These are phyloP conservation scores for Globisporangium paroecandrum DNA, from an alignment of 352 stramenopile species.

Conservation along the genomic window DNA sequence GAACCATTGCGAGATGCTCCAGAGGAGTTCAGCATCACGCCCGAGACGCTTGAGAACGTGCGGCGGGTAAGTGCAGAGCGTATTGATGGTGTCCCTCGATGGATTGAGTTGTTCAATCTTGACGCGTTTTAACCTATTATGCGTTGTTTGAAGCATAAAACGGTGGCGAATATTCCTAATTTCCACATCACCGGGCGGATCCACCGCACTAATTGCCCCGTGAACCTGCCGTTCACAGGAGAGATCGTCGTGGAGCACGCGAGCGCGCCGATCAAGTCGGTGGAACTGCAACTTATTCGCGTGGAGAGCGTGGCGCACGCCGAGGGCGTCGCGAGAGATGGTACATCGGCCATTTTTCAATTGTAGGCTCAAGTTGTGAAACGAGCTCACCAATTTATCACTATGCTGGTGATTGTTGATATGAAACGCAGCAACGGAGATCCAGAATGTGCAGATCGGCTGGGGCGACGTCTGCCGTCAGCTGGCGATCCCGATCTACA, in stretches of 20 bases:
- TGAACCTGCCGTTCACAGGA: slow-evolving; percentile 89
- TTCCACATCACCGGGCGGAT: slow-evolving; percentile 85
- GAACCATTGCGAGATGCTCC: slow-evolving; percentile 62
- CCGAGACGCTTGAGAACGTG: slow-evolving; percentile 83
- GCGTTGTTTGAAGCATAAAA: slow-evolving; percentile 34
- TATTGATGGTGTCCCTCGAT: slow-evolving; percentile 7
- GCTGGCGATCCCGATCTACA: slow-evolving; percentile 92
- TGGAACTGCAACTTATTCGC: slow-evolving; percentile 90
- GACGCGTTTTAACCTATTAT: slow-evolving; percentile 6
- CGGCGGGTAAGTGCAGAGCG: slow-evolving; percentile 29
- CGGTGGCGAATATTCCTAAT: slow-evolving; percentile 47
- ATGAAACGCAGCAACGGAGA: slow-evolving; percentile 80
- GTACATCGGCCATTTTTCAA: slow-evolving; percentile 22
- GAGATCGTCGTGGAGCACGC: slow-evolving; percentile 84
- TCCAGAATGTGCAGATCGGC: slow-evolving; percentile 93
- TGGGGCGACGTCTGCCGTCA: slow-evolving; percentile 87
- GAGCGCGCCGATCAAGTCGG: slow-evolving; percentile 74
- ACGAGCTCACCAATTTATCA: not conserved
- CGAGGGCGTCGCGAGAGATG: slow-evolving; percentile 77
- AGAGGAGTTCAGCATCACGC: slow-evolving; percentile 79
- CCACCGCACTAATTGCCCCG: slow-evolving; percentile 85
- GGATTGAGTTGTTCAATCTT: not conserved
- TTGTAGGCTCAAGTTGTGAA: too few species aligned
- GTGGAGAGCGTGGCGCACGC: slow-evolving; percentile 83
- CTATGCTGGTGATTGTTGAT: not conserved